phyloP scores from a whole-genome alignment of 192 early-diverging fungal genomes.

The Linnemannia schmuckeri region DNA sequence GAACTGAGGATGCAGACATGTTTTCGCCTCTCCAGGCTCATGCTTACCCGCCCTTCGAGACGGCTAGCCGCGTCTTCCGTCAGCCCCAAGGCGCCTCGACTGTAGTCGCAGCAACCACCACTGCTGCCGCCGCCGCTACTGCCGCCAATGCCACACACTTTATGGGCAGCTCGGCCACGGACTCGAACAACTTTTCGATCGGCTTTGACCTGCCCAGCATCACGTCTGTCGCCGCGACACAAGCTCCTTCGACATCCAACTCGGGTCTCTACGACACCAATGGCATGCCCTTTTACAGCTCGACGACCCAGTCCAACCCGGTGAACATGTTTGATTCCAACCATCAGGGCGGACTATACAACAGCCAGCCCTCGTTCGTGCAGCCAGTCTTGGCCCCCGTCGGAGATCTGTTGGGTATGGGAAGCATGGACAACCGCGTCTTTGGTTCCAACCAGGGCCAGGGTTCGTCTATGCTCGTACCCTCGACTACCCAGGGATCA shows the following conservation, averaged over 20 bases:
- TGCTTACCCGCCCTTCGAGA: conserved; percentile 42
- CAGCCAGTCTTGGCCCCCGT: conserved; percentile 36
- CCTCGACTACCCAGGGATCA: neutral
- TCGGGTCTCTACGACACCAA: conserved; percentile 8
- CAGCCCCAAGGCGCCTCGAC: conserved; percentile 10
- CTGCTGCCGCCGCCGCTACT: neutral
- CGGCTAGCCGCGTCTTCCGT: conserved; percentile 35
- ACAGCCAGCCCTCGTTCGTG: conserved; percentile 30
- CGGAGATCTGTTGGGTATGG: conserved; percentile 43
- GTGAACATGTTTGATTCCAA: conserved; percentile 39
- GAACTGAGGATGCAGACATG: conserved; percentile 37
- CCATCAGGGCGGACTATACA: conserved; percentile 19
- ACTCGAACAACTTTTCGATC: conserved; percentile 25
- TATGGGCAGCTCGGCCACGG: neutral
- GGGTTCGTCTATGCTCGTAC: neutral
- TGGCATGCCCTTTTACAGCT: conserved; percentile 27
- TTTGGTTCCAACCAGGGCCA: conserved; percentile 5
- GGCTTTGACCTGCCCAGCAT: conserved; percentile 26
- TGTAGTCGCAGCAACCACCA: neutral
- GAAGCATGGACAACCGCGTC: conserved; percentile 19
- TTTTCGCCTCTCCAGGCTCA: conserved; percentile 46
- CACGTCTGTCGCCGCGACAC: conserved; percentile 5
- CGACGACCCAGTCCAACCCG: neutral
- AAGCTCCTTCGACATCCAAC: neutral
- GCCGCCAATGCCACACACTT: neutral